Conservation (phyloP, 148 eudicot genomes). For the Spergularia marina region DNA sequence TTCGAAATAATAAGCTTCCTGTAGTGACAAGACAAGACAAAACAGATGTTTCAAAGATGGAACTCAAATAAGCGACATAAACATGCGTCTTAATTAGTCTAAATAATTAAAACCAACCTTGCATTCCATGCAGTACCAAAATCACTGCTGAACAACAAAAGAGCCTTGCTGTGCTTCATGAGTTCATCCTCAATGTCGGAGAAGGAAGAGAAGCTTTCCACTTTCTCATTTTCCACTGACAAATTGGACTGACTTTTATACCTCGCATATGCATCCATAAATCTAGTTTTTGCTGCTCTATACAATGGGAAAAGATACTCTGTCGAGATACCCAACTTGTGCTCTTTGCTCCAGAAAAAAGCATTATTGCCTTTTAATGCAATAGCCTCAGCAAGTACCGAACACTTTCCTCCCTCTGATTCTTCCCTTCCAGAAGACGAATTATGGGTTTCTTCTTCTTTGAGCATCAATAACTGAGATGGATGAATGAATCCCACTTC, state of each 20-base stretch:
- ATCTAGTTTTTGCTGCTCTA: slow-evolving; percentile 56
- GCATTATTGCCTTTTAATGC: slow-evolving; percentile 22
- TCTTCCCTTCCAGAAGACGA: slow-evolving; percentile 25
- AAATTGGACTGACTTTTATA: slow-evolving; percentile 32
- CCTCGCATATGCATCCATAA: slow-evolving; percentile 45
- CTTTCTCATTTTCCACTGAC: slow-evolving; percentile 16
- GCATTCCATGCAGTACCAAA: slow-evolving; percentile 93
- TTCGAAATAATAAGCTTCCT: slow-evolving; percentile 71
- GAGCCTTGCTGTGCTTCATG: slow-evolving; percentile 79
- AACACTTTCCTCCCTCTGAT: slow-evolving; percentile 17
- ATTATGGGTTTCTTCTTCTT: slow-evolving; percentile 34
- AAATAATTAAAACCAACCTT: slow-evolving; percentile 42
- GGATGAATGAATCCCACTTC: slow-evolving; percentile 89
- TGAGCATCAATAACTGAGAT: slow-evolving; percentile 57
- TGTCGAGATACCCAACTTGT: slow-evolving; percentile 82
- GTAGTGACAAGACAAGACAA: slow-evolving; percentile 14
- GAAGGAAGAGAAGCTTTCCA: slow-evolving; percentile 18
- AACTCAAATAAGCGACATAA: not conserved
- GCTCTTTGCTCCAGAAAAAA: slow-evolving; percentile 69
- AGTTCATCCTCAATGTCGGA: slow-evolving; percentile 46
- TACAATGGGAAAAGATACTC: slow-evolving; percentile 57
- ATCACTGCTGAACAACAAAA: slow-evolving; percentile 75
- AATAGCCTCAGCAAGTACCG: slow-evolving; percentile 18
- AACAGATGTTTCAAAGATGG: not conserved
- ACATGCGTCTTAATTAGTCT: not conserved